phyloP scores from a whole-genome alignment of 495 filamentous ascomycete species.

The Aeminium ludgeri region DNA sequence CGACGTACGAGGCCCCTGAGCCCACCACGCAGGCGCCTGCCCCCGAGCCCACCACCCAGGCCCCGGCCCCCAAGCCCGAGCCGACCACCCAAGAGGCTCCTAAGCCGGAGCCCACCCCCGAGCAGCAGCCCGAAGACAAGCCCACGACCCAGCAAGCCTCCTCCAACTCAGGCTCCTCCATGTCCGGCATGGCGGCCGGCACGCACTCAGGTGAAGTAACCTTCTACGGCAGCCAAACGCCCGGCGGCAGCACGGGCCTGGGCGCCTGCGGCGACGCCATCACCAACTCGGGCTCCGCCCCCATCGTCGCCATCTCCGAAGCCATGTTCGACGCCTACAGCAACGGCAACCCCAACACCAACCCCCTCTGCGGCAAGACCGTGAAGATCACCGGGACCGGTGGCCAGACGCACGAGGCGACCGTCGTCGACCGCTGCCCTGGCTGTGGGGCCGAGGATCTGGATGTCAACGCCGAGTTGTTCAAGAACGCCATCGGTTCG shows the following conservation, averaged over 20 bases:
- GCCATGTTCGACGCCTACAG: constrained; percentile 11
- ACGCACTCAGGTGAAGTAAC: constrained; percentile 26
- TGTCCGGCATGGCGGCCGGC: constrained; percentile 2
- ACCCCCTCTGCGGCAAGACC: constrained; percentile 25
- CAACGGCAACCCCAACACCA: constrained; percentile 25
- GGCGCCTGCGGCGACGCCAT: constrained; percentile 32
- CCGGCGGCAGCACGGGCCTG: constrained; percentile 20
- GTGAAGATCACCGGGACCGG: constrained; percentile 20
- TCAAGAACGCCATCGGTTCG: constrained; percentile 8
- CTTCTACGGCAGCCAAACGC: no score
- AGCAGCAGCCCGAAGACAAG: no score
- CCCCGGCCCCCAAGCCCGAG: constrained; percentile 5
- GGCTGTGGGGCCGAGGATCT: constrained; percentile 17
- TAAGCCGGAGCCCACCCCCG: no score
- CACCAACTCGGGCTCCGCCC: constrained; percentile 10
- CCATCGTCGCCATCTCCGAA: constrained; percentile 25
- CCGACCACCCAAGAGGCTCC: background rate
- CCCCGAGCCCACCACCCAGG: constrained; percentile 1
- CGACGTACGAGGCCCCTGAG: background rate
- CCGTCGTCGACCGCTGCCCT: constrained; percentile 21
- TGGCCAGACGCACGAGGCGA: constrained; percentile 12
- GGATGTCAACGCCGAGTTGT: constrained; percentile 16
- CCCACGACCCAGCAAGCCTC: no score
- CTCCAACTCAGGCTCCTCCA: constrained; percentile 1
- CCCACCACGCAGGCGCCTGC: constrained; percentile 4